These are phyloP conservation scores for Penicillium fimorum DNA, from an alignment of 495 filamentous ascomycete genomes.

Conservation along the genomic window DNA sequence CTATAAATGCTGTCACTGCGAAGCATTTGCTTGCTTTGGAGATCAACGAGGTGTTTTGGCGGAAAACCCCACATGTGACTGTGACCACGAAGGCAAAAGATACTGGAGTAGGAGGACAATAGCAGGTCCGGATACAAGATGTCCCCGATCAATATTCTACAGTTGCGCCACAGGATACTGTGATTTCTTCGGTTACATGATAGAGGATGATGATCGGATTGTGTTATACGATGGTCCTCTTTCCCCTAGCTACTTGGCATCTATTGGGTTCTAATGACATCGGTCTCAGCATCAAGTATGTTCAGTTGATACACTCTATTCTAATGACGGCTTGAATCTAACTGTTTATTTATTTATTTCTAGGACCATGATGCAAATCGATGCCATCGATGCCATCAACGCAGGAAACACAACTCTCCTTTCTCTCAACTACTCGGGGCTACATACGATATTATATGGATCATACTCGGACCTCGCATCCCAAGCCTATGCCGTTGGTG, in stretches of 20 bases:
- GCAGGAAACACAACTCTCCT: too few relatives aligned
- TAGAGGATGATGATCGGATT: background rate
- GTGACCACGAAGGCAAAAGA: background rate
- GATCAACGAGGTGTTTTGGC: background rate
- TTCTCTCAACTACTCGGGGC: too few relatives aligned
- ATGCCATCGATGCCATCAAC: too few relatives aligned
- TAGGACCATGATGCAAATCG: too few relatives aligned
- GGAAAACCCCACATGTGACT: background rate
- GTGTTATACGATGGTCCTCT: background rate
- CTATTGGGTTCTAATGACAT: background rate
- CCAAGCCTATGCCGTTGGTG: background rate
- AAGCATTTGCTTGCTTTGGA: background rate
- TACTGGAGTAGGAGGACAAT: background rate
- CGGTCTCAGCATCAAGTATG: background rate
- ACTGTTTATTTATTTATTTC: background rate
- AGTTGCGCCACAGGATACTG: background rate
- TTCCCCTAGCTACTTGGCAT: background rate
- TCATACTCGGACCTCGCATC: too few relatives aligned
- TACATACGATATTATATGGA: too few relatives aligned
- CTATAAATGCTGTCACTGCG: background rate
- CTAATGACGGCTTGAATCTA: background rate
- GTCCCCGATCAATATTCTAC: background rate
- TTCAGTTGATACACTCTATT: background rate
- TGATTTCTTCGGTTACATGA: background rate
- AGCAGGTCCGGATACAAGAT: background rate